A percentile compares a stretch with the other conserved stretches of the same genome.
Evolutionary conservation across 805 yeast species (phyloP).

Genomic region (Candida fluviatilis): DNA sequence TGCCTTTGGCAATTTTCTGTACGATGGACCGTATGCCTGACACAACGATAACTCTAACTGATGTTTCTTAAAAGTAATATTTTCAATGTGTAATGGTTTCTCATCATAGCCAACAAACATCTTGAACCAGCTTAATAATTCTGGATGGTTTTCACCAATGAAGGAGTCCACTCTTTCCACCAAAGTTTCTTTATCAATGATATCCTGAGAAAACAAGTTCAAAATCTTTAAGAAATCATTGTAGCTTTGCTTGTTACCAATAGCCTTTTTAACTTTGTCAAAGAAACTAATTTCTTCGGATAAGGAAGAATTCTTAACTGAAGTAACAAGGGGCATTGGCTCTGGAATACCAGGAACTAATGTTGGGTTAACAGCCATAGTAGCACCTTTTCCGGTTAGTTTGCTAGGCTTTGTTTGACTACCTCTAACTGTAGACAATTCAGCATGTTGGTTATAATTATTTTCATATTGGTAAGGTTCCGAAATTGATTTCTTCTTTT

Average conservation of each 20-base stretch:
- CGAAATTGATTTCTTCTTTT: conserved; percentile 20
- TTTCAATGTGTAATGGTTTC: conserved; percentile 81
- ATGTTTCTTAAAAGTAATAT: conserved; percentile 83
- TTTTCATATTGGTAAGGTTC: conserved; percentile 30
- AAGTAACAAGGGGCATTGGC: conserved; percentile 53
- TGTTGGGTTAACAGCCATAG: conserved; percentile 52
- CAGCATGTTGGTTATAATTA: conserved; percentile 41
- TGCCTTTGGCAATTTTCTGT: conserved; percentile 85
- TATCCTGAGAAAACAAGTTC: conserved; percentile 84
- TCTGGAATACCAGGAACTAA: conserved; percentile 84
- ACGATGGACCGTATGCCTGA: conserved; percentile 93
- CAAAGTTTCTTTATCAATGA: conserved; percentile 76
- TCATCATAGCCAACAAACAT: conserved; percentile 86
- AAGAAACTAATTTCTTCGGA: conserved; percentile 87
- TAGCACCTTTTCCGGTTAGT: conserved; percentile 18
- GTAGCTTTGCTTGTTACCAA: conserved; percentile 85
- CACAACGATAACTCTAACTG: conserved; percentile 85
- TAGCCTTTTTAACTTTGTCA: conserved; percentile 83
- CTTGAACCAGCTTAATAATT: conserved; percentile 87
- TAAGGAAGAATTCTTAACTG: conserved; percentile 52
- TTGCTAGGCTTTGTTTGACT: conserved; percentile 14
- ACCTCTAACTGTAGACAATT: conserved; percentile 45
- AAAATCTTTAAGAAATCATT: conserved; percentile 88
- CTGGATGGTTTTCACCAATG: conserved; percentile 70
- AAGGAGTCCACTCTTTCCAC: conserved; percentile 83